A percentile compares a stretch with the other conserved stretches of the same genome.
These are phyloP conservation scores for Leucosporidium scottii DNA, from an alignment of 768 basidiomycete genomes.

Conservation along the genomic window DNA sequence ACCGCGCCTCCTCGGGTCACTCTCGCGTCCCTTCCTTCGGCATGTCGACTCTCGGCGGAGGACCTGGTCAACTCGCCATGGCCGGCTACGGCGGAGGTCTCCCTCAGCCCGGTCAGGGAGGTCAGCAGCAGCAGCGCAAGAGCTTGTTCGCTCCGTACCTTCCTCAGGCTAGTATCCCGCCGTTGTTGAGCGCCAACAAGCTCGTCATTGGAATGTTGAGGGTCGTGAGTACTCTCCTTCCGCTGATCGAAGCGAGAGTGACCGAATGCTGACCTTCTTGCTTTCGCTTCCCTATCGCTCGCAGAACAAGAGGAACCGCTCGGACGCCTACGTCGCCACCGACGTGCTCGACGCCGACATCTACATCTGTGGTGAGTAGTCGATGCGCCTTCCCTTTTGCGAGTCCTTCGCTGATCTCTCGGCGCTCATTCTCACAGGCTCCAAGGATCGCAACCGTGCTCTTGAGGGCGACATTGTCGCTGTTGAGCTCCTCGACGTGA, in stretches of 20 bases:
- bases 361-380: constrained; percentile 63
- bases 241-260: background rate
- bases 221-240: constrained; percentile 39
- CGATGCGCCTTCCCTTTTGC: background rate
- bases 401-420: background rate
- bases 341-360: constrained; percentile 98
- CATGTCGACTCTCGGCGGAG: constrained; percentile 67
- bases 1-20: constrained; percentile 46
- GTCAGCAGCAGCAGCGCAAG: constrained; percentile 80
- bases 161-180: constrained; percentile 89
- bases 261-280: background rate
- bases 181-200: constrained; percentile 91
- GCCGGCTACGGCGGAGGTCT: constrained; percentile 62
- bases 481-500: constrained; percentile 92
- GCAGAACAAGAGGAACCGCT: constrained; percentile 87
- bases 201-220: constrained; percentile 93
- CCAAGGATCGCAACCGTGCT: constrained; percentile 96
- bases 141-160: constrained; percentile 97
- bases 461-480: constrained; percentile 98
- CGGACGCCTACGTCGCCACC: constrained; percentile 96
- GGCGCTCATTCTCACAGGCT: constrained; percentile 49
- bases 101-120: constrained; percentile 81
- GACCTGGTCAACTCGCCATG: constrained; percentile 72
- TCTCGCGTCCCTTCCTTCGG: constrained; percentile 36
- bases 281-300: constrained; percentile 39